These are phyloP conservation scores for Penicillium occitanis DNA, from an alignment of 2,329 filamentous ascomycete species.

Conservation along the genomic window DNA sequence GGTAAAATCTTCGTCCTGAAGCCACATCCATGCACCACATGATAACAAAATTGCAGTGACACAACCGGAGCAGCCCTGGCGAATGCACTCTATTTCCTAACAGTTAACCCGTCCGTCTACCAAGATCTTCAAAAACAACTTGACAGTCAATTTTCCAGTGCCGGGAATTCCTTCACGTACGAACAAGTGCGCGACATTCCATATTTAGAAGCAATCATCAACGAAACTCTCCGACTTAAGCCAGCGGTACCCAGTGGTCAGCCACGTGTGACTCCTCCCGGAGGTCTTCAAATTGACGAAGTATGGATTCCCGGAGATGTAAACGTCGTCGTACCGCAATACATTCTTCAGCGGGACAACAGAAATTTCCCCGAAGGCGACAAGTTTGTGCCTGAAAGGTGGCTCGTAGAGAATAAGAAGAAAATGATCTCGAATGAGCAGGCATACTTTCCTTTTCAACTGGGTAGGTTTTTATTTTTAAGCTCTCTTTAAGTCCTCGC, in stretches of 20 bases:
- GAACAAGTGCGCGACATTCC: constrained; percentile 24
- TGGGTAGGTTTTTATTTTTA: no score
- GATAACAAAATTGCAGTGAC: constrained; percentile 29
- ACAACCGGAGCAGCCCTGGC: constrained; percentile 38
- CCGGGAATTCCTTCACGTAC: constrained; percentile 14
- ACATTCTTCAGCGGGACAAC: constrained; percentile 26
- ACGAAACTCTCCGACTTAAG: constrained; percentile 42
- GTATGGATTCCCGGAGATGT: constrained; percentile 32
- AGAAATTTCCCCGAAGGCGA: constrained; percentile 20
- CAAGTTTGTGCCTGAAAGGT: constrained; percentile 30
- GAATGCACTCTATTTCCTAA: constrained; percentile 35
- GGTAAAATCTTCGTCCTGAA: neutral
- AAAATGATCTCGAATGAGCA: constrained; percentile 25
- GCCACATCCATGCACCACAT: neutral
- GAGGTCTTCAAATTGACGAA: constrained; percentile 33
- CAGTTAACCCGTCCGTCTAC: constrained; percentile 31
- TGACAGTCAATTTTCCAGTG: constrained; percentile 30
- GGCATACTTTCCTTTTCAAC: constrained; percentile 27
- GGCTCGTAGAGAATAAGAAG: constrained; percentile 22
- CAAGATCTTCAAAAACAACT: constrained; percentile 34
- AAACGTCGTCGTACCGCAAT: constrained; percentile 25
- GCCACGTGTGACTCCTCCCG: constrained; percentile 40
- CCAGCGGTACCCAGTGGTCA: constrained; percentile 39
- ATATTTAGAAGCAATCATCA: constrained; percentile 32
- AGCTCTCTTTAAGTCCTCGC: no score